Evolutionary conservation across 2,329 filamentous ascomycete genomes (phyloP).

Genomic region (Claviceps cyperi): DNA sequence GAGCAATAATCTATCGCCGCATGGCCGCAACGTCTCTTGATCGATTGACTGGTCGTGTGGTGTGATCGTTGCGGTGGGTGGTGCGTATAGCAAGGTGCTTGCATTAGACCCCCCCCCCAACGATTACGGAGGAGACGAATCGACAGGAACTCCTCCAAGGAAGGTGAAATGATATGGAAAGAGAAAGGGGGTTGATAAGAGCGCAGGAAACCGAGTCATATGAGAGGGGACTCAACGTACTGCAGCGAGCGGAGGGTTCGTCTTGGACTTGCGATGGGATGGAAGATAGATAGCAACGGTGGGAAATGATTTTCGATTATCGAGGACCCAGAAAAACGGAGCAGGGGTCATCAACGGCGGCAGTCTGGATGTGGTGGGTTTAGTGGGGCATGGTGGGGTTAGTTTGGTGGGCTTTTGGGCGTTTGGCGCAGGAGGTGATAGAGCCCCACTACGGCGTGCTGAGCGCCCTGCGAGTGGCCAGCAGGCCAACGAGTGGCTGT

Average conservation of each 20-base stretch:
- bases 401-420: neutral
- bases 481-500: neutral
- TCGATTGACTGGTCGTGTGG: neutral
- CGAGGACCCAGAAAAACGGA: neutral
- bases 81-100: neutral
- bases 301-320: slow-evolving; percentile 2
- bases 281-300: neutral
- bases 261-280: slow-evolving; percentile 1
- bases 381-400: neutral
- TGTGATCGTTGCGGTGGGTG: neutral
- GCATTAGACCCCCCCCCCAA: neutral
- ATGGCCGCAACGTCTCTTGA: slow-evolving; percentile 2
- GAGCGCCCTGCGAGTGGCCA: neutral
- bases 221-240: neutral
- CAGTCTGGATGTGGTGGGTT: neutral
- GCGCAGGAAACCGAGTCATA: neutral
- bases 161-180: neutral
- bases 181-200: neutral
- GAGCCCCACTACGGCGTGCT: neutral
- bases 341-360: neutral
- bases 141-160: neutral
- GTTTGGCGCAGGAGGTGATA: neutral
- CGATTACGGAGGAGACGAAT: neutral
- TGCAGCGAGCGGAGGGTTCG: neutral
- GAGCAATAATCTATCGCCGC: slow-evolving; percentile 7